Base-by-base conservation (phyloP, 495 filamentous ascomycete genomes). In the Xylaria intraflava region DNA sequence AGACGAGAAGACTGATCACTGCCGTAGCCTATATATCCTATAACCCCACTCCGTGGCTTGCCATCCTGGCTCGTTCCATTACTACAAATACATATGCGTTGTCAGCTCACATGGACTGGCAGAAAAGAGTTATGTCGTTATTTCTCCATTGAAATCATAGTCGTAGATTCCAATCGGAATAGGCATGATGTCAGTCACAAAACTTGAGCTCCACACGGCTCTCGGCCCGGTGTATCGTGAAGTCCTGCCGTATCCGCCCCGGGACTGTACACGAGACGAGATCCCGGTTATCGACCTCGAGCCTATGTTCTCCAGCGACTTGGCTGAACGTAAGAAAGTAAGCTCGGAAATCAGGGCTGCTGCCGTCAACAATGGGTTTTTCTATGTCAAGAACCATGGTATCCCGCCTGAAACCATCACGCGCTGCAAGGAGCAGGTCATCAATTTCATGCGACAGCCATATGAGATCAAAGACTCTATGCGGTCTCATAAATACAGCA, bases 301-400 rank as follows among this genome's bases (percentile, higher is more conserved):
- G 1, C 53, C 55, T n/a, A 67, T 80, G 38, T 68, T 74, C 53
- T 69, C 67, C 0, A 57, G 66, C 19, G 58, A 62, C 1, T 36
- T 72, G 0, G 58, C 69, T 33, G 68, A 68, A 20, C 68, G 72
- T 0, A 69, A 72, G 52, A 46, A 40, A 26, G 58, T 80, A 4
- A 76, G 74, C 8, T 44, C 61, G 0, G 62, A 65, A 22, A 66
- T 81, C 39, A 66, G 62, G 54, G 58, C 54, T 3, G 77, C 77
- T 6, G 72, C 73, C 19, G 66, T 74, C 14, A 76, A 70, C 40
- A 78, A 66, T 0, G 78, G 77, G 0, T 80, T 81, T 62, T 80
- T 81, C 60, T 80, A 81, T 51, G 65, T 79, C 55, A 72, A 70
- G 59, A 79, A 80, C 31, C 77, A 81, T 60, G 77, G 78, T 0